phyloP scores from a whole-genome alignment of 23 red algal species.

The Gracilaria gracilis region DNA sequence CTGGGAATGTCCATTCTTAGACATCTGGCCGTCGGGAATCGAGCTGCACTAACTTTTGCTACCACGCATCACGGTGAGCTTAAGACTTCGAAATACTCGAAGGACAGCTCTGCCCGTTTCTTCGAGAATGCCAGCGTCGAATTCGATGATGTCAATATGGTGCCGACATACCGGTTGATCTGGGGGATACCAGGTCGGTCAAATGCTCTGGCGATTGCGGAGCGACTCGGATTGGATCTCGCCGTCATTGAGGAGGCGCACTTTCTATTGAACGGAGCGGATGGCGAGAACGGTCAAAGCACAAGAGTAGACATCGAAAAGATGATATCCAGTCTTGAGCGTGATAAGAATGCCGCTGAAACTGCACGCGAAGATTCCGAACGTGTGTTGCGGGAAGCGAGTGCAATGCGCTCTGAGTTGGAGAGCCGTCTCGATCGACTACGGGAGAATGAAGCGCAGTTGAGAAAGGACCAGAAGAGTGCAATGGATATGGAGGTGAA shows the following conservation, averaged over 20 bases:
- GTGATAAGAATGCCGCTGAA: conserved; percentile 58
- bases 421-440: conserved; percentile 43
- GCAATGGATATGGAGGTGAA: conserved; percentile 70
- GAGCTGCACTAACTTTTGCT: conserved; percentile 84
- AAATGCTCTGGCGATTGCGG: conserved; percentile 88
- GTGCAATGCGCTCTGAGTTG: conserved; percentile 47
- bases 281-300: conserved; percentile 5
- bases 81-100: conserved; percentile 85
- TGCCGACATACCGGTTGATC: conserved; percentile 90
- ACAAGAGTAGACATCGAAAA: conserved; percentile 56
- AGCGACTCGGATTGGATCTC: conserved; percentile 70
- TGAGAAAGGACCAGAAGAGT: conserved; percentile 49
- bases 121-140: conserved; percentile 98
- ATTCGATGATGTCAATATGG: conserved; percentile 86
- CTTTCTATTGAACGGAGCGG: conserved; percentile 19
- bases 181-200: conserved; percentile 97
- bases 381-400: conserved; percentile 33
- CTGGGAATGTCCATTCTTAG: conserved; percentile 87
- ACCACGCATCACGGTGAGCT: conserved; percentile 99
- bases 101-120: conserved; percentile 33
- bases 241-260: conserved; percentile 72
- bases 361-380: conserved; percentile 55
- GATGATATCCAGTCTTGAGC: conserved; percentile 77
- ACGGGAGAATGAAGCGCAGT: conserved; percentile 53
- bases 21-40: conserved; percentile 67